phyloP scores from a whole-genome alignment of 2,329 filamentous ascomycete genomes.

The Aspergillus texensis region DNA sequence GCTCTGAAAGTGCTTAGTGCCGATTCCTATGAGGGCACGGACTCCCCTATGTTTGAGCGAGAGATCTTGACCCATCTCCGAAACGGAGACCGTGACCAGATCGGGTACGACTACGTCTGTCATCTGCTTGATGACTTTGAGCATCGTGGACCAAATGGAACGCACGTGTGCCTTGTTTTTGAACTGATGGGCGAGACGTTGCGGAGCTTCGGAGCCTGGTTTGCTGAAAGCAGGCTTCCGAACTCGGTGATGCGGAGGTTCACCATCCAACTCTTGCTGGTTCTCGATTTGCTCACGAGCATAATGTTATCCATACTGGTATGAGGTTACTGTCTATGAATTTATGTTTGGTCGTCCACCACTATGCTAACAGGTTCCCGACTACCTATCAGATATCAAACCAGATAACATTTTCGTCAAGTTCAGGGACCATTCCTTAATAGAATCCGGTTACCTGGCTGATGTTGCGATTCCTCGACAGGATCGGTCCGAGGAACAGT shows the following conservation, averaged over 20 bases:
- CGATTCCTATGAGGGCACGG: neutral
- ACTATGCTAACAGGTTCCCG: neutral
- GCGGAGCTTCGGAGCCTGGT: neutral
- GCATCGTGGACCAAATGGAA: neutral
- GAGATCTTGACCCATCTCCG: neutral
- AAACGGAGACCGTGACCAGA: neutral
- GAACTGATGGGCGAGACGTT: neutral
- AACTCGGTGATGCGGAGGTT: neutral
- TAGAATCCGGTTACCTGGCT: neutral
- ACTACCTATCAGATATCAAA: neutral
- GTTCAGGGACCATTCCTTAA: neutral
- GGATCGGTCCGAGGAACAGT: neutral
- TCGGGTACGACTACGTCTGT: neutral
- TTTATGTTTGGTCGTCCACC: neutral
- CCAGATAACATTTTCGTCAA: neutral
- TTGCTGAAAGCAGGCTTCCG: neutral
- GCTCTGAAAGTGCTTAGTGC: neutral
- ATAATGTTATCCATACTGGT: neutral
- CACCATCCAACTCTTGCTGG: neutral
- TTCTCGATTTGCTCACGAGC: neutral
- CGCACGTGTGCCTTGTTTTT: neutral
- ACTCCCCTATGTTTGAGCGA: neutral
- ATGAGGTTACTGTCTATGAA: neutral
- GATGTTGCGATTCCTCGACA: neutral
- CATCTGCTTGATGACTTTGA: neutral